Percentiles rank a stretch among this genome's conserved stretches.
phyloP scores from a whole-genome alignment of 345 rosid genomes.

The Rhodomyrtus tomentosa region DNA sequence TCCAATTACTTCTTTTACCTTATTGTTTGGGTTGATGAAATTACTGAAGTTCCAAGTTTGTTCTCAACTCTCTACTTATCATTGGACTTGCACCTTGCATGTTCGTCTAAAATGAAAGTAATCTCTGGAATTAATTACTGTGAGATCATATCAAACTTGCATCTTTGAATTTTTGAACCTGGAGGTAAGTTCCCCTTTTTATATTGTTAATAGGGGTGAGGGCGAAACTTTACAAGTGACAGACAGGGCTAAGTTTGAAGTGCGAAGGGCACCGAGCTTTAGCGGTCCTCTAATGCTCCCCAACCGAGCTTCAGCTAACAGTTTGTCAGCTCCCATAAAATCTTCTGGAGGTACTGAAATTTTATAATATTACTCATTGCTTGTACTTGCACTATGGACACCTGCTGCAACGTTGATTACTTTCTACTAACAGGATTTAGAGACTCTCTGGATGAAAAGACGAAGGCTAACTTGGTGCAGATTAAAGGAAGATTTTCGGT shows the following conservation, averaged over 20 bases:
- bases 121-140: background rate
- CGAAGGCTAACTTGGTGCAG: conserved; percentile 87
- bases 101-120: background rate
- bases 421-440: conserved; percentile 52
- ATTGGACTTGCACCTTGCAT: background rate
- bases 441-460: conserved; percentile 87
- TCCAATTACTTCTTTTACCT: background rate
- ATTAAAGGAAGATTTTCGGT: conserved; percentile 97
- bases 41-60: background rate
- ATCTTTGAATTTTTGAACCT: background rate
- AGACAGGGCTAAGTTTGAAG: conserved; percentile 34
- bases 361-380: background rate
- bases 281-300: conserved; percentile 97
- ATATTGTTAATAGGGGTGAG: conserved; percentile 33
- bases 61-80: background rate
- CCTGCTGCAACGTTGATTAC: background rate
- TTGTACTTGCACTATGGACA: background rate
- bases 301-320: conserved; percentile 93
- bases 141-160: background rate
- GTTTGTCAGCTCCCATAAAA: conserved; percentile 94
- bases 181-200: background rate
- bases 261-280: conserved; percentile 74
- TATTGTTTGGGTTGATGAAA: background rate
- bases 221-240: conserved; percentile 31
- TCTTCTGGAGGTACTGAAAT: conserved; percentile 69